phyloP scores from a whole-genome alignment of 495 filamentous ascomycete species.

The Extremus antarcticus region DNA sequence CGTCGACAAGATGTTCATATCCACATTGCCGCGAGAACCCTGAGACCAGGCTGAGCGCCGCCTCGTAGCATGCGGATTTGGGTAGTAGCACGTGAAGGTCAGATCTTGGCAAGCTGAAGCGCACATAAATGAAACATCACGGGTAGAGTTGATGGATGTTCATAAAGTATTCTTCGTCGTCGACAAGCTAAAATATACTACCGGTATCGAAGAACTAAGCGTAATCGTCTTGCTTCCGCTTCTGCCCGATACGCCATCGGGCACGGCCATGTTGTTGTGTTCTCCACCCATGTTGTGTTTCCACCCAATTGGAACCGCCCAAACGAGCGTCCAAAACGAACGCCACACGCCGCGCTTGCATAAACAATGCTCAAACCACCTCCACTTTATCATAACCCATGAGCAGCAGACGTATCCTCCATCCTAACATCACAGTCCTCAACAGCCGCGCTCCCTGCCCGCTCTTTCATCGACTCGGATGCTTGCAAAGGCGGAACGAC shows the following conservation, averaged over 20 bases:
- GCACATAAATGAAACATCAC: too few relatives aligned
- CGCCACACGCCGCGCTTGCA: neutral
- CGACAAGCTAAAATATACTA: neutral
- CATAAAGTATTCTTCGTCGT: neutral
- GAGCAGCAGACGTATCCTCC: neutral
- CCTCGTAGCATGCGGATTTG: too few relatives aligned
- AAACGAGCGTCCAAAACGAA: neutral
- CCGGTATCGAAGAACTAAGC: neutral
- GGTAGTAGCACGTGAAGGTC: too few relatives aligned
- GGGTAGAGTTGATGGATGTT: neutral
- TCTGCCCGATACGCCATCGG: neutral
- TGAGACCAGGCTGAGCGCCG: too few relatives aligned
- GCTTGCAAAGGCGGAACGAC: slow-evolving; percentile 10
- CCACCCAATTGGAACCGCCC: neutral
- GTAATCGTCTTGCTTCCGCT: neutral
- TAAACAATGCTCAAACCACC: too few relatives aligned
- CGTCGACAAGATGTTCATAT: too few relatives aligned
- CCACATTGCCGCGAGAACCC: too few relatives aligned
- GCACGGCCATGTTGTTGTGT: neutral
- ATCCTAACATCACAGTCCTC: neutral
- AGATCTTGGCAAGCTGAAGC: too few relatives aligned
- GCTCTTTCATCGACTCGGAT: neutral
- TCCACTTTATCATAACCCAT: too few relatives aligned
- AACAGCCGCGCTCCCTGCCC: neutral
- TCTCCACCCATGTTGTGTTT: neutral